Evolutionary conservation across 2,329 filamentous ascomycete species (phyloP), one percentile per base, ranked within the genome.

Genomic region (Monilinia vaccinii-corymbosi): DNA sequence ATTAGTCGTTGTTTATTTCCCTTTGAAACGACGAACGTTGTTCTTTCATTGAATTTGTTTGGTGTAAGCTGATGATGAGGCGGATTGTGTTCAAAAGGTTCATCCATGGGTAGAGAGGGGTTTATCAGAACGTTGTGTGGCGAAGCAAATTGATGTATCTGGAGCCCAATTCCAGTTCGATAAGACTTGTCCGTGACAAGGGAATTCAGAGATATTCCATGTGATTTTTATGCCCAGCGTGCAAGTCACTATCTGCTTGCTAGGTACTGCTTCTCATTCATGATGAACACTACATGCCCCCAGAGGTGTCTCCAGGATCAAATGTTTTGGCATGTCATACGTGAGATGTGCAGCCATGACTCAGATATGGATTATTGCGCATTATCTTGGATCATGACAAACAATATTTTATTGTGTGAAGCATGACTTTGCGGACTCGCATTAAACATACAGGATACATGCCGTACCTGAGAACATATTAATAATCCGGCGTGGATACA

Each of bases 71-170:
- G 14, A 36, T 36, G 34, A 36, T 14, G 11, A 36, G 36, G 16
- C 7, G 14, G 38, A 16, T 40, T 14, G 34, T 14, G 2, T 28
- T 28, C 5, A 11, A 34, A 9, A 9, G 1, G 8, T 51, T 14
- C 13, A 1, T 51, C 9, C 13, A 1, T 0, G 14, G 5, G 13
- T 7, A 13, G 34, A 5, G 0, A 7, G 34, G 2, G 0, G 8
- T 40, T 7, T 9, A 13, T 28, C 16, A 6, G 21, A 51, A 25
- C 11, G 0, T 10, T 10, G 10, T 9, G 21, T 11, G 23, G 9
- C 11, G 25, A 9, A 23, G 18, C 18, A 21, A 11, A 21, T 3
- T 21, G 2, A 16, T 16, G 4, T 36, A 23, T 14, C 6, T 1
- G 7, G 1, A 10, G 38, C 10, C 25, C 5, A n/a, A 10, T 9